Base-by-base conservation (phyloP, 345 rosid species). In the Citrus maxima region DNA sequence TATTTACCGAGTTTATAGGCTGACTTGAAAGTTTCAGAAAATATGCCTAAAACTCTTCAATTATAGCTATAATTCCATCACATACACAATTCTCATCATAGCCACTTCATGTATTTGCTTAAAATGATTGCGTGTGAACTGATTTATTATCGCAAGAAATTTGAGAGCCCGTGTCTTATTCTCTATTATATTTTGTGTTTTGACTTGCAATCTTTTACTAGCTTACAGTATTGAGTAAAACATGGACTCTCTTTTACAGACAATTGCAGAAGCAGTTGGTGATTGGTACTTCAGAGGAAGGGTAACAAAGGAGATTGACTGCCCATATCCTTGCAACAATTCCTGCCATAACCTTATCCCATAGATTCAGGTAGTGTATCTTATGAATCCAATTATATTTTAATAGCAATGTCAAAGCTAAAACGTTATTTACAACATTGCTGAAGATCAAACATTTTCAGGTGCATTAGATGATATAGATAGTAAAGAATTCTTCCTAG, bases 231-330 rank as follows among this genome's bases (percentile, higher is more conserved):
- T 66, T 19, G 64, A 59, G 30, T 70, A 37, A 73, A 24, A 69
- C 61, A 14, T 42, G 18, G 27, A 67, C 40, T 19, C 21, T 54
- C 5, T 73, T 51, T 75, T 64, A 46, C 90, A 92, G 99, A 88
- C 93, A 28, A 92, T 95, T 78, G 93, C 98, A 77, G 86, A 77
- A 80, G 87, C 97, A 32, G 97, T 93, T 14, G 99, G 99, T 28
- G 96, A 93, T 82, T 95, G 98, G 99, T 95, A 95, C 84, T 92
- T 88, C 35, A 78, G 88, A 75, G 87, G 97, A 86, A 77, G 78
- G 22, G 78, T 75, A 74, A 78, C 82, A 58, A 91, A 90, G 84
- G 87, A 85, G 81, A 88, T 92, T 51, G 99, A 81, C 75, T 85
- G 91, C 56, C 86, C 95, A 30, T 95, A 95, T 84, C 99, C 99